Base-by-base conservation (phyloP, 2,329 filamentous ascomycete species). In the Colletotrichum godetiae region DNA sequence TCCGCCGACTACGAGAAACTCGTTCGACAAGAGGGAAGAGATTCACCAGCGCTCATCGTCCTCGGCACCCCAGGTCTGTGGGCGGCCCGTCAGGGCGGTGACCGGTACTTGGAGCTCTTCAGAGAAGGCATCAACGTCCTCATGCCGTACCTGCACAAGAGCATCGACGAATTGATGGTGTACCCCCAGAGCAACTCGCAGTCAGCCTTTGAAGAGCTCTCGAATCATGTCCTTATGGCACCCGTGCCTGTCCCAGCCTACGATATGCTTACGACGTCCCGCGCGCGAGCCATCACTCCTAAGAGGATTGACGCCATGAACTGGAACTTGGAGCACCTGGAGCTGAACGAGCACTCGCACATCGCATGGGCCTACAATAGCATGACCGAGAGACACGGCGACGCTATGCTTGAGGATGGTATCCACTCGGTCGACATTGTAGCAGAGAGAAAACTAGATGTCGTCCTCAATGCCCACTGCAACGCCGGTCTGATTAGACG, bases 51-150 rank as follows among this genome's bases (percentile, higher is more conserved):
- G 22, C 76, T 90, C 59, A 79, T 91, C 27, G 76, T 91, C 2
- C 77, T 91, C 37, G 89, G 90, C 2, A 84, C 87, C 49, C 84
- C 85, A 2, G 90, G 89, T 2, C 79, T 90, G 27, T 90, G 87
- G 87, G 85, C 89, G 77, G 87, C 88, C 35, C 83, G 86, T 65
- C 84, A 89, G 79, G 82, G 87, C 19, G 83, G 82, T n/a, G 81
- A 84, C 24, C 82, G 82, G 55, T 86, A 84, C 72, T 79, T 88
- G 24, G 78, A 82, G 33, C 74, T 80, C 1, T 91, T 89, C 78
- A 83, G 83, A 68, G 78, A 82, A 42, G 81, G 84, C 15, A 82
- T 91, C 55, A 83, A 87, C 55, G 77, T 79, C 67, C 81, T 90
- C 29, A 79, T 82, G n/a, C 81, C 81, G 4, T 82, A 82, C 72